phyloP scores from a whole-genome alignment of 2,329 filamentous ascomycete species.

The Fusarium papillatum region DNA sequence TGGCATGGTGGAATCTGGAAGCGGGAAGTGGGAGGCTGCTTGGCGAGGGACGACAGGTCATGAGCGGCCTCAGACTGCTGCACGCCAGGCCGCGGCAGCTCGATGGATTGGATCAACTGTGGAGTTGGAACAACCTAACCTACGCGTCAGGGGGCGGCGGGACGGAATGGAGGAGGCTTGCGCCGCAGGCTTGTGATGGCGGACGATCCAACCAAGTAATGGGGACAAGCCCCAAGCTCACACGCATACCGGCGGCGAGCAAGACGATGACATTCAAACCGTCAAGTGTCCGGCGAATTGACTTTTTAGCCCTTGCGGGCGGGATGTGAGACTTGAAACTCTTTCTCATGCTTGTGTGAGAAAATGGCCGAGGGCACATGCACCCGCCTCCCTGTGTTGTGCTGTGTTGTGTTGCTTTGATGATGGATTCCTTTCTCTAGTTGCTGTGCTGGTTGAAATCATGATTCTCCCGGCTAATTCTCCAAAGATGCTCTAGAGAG shows the following conservation, averaged over 20 bases:
- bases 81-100: slow-evolving; percentile 20
- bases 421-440: background rate
- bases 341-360: background rate
- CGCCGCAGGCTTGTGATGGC: slow-evolving; percentile 9
- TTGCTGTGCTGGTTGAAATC: slow-evolving; percentile 7
- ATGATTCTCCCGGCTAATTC: slow-evolving; percentile 1
- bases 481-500: slow-evolving; percentile 7
- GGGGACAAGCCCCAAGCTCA: slow-evolving; percentile 19
- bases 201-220: slow-evolving; percentile 34
- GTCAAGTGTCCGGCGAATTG: slow-evolving; percentile 2
- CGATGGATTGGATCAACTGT: slow-evolving; percentile 19
- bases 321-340: slow-evolving; percentile 7
- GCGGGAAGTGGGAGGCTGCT: slow-evolving; percentile 35
- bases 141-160: slow-evolving; percentile 40
- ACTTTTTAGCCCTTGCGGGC: background rate
- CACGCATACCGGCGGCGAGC: slow-evolving; percentile 3
- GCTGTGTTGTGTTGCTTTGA: slow-evolving; percentile 12
- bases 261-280: slow-evolving; percentile 8
- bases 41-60: slow-evolving; percentile 20
- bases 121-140: slow-evolving; percentile 9
- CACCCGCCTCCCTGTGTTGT: slow-evolving; percentile 3
- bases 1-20: slow-evolving; percentile 17
- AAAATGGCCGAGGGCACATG: background rate
- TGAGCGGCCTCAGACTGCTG: slow-evolving; percentile 3
- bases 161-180: slow-evolving; percentile 35